phyloP scores from a whole-genome alignment of 345 rosid genomes.

The Ricinus communis region DNA sequence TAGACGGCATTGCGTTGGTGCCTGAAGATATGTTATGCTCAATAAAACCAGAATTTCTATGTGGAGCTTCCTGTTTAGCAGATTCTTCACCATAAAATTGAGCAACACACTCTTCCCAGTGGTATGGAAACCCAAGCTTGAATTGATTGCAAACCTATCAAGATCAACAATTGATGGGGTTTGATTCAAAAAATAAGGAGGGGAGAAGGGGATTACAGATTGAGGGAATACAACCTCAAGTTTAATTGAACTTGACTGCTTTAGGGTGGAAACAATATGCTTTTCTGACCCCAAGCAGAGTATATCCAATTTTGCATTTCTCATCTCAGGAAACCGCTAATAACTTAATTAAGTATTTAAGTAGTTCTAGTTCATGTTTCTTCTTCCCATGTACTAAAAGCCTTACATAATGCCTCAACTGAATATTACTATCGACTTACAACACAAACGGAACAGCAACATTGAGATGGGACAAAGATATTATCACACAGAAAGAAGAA shows the following conservation, averaged over 20 bases:
- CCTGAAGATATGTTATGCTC: slow-evolving; percentile 2
- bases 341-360: no score
- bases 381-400: no score
- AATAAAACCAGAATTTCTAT: slow-evolving; percentile 1
- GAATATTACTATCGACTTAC: no score
- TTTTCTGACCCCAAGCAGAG: neutral
- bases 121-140: slow-evolving; percentile 48
- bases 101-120: slow-evolving; percentile 42
- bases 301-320: neutral
- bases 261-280: neutral
- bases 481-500: neutral
- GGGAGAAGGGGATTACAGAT: no score
- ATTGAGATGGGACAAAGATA: neutral
- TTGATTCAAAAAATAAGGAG: neutral
- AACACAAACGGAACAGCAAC: no score
- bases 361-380: no score
- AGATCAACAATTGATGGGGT: slow-evolving; percentile 1
- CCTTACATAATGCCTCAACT: no score
- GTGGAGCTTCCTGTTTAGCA: slow-evolving; percentile 7
- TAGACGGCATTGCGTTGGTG: slow-evolving; percentile 14
- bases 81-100: slow-evolving; percentile 16
- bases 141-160: slow-evolving; percentile 46
- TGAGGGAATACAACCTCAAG: no score
- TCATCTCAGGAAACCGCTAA: neutral
- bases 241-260: no score